Percentiles rank a stretch among this genome's conserved stretches.
Conservation (phyloP, 202 grass and related monocot species). For the Schoenoplectus triqueter region DNA sequence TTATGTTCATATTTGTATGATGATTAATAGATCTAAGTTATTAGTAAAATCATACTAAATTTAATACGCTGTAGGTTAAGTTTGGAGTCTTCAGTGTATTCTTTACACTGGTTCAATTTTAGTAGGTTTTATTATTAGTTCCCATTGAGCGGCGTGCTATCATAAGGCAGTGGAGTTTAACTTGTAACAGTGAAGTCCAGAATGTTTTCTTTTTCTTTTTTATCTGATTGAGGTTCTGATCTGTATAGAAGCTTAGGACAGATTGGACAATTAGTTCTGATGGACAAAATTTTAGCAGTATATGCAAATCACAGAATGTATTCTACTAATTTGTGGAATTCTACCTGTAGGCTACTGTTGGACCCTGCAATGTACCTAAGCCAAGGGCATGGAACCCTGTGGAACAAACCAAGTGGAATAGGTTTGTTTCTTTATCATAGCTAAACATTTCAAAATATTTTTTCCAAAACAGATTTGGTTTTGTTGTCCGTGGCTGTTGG, state of each 20-base stretch:
- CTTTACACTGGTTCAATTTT: background rate
- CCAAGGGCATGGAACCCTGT: conserved; percentile 94
- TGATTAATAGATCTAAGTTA: conserved; percentile 22
- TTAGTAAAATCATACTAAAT: conserved; percentile 1
- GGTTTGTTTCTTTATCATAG: conserved; percentile 44
- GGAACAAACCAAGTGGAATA: conserved; percentile 96
- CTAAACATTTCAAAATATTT: background rate
- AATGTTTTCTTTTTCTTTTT: background rate
- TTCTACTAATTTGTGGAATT: conserved; percentile 3
- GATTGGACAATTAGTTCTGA: background rate
- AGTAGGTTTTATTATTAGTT: conserved; percentile 17
- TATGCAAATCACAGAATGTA: background rate
- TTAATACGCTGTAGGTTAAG: background rate
- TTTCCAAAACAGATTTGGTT: background rate
- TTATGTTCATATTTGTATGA: background rate
- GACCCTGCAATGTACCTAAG: conserved; percentile 87
- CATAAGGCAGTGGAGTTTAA: background rate
- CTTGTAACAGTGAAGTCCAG: conserved; percentile 20
- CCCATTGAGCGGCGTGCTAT: background rate
- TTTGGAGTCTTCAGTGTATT: conserved; percentile 3
- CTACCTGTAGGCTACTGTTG: conserved; percentile 70
- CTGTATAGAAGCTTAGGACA: conserved; percentile 1
- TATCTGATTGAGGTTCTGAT: conserved; percentile 43
- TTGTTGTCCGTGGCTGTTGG: conserved; percentile 8
- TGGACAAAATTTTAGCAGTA: background rate